phyloP scores from a whole-genome alignment of 495 filamentous ascomycete genomes.

The Bryoglossum gracile region DNA sequence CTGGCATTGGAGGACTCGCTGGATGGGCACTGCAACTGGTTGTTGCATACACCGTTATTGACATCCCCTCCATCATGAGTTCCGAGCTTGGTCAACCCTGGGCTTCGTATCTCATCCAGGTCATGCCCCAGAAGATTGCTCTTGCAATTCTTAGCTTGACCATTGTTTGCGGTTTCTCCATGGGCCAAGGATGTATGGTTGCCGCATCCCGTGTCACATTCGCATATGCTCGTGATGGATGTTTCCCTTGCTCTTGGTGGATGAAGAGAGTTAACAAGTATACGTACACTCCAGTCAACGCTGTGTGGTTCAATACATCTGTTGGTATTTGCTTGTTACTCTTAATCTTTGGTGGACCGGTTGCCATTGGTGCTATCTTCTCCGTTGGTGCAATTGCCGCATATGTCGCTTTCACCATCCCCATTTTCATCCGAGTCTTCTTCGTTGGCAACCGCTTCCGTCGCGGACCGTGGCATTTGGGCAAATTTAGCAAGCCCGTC shows the following conservation, averaged over 20 bases:
- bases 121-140: constrained; percentile 58
- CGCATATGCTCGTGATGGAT: constrained; percentile 73
- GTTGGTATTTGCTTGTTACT: constrained; percentile 59
- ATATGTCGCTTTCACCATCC: constrained; percentile 67
- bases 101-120: constrained; percentile 66
- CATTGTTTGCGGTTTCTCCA: constrained; percentile 69
- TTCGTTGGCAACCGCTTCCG: constrained; percentile 66
- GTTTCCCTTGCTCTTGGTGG: constrained; percentile 57
- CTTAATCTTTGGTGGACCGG: constrained; percentile 58
- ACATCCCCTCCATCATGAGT: constrained; percentile 52
- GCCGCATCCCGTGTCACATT: constrained; percentile 73
- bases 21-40: constrained; percentile 74
- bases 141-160: constrained; percentile 62
- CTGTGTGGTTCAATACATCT: constrained; percentile 63
- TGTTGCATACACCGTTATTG: constrained; percentile 71
- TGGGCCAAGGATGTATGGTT: constrained; percentile 82
- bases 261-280: constrained; percentile 59
- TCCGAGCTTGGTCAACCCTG: constrained; percentile 69
- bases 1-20: constrained; percentile 56
- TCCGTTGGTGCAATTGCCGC: constrained; percentile 69
- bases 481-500: constrained; percentile 52
- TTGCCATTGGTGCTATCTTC: constrained; percentile 69
- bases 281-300: constrained; percentile 71
- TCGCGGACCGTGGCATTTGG: constrained; percentile 68
- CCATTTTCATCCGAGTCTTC: constrained; percentile 67